Conservation (phyloP, 1,284 basidiomycete species). For the Singerocomus inundabilis region DNA sequence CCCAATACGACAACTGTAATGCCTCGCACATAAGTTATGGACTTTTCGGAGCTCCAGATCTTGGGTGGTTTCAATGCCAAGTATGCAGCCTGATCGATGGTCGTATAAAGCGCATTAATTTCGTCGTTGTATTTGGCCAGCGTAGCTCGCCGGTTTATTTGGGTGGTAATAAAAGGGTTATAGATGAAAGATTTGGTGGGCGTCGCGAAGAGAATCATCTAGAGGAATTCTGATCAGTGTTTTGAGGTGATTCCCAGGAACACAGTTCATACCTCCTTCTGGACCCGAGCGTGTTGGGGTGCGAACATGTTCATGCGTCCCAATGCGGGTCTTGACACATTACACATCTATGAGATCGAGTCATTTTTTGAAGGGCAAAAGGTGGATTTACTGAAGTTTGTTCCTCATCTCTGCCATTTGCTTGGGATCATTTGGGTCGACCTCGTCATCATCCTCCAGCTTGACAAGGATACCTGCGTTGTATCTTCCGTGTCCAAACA, state of each 20-base stretch:
- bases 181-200: conserved; percentile 17
- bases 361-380: neutral
- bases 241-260: neutral
- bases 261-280: conserved; percentile 34
- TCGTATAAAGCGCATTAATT: conserved; percentile 15
- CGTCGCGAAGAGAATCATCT: conserved; percentile 21
- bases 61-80: conserved; percentile 13
- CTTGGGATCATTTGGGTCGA: conserved; percentile 24
- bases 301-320: conserved; percentile 41
- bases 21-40: conserved; percentile 13
- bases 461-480: conserved; percentile 40
- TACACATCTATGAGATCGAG: neutral
- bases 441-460: conserved; percentile 22
- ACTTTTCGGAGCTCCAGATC: conserved; percentile 15
- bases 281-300: conserved; percentile 42
- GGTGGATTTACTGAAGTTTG: conserved; percentile 15
- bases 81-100: neutral
- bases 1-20: conserved; percentile 13
- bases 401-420: conserved; percentile 12
- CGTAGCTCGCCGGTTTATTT: conserved; percentile 14
- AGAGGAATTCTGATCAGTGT: neutral
- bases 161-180: neutral
- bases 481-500: conserved; percentile 42
- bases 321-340: conserved; percentile 39
- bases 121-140: conserved; percentile 12